Evolutionary conservation across 176 grass and related monocot species (phyloP).

Genomic region (Canna indica): DNA sequence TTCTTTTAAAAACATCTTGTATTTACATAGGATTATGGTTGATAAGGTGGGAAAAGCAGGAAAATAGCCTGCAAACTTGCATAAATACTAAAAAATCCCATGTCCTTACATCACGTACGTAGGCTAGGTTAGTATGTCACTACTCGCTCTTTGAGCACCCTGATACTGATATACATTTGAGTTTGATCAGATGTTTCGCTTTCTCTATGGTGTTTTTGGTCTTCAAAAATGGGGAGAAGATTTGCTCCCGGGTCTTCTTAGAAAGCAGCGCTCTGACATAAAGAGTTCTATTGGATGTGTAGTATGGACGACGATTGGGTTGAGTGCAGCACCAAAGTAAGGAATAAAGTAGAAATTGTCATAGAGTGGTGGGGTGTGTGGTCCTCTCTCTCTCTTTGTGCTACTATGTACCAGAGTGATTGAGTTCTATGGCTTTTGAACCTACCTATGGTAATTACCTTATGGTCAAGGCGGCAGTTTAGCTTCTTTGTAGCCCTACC

Average conservation of each 20-base stretch:
- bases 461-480: not conserved
- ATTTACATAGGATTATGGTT: no score
- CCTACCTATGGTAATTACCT: constrained; percentile 1
- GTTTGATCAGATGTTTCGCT: not conserved
- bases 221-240: not conserved
- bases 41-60: no score
- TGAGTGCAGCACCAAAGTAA: not conserved
- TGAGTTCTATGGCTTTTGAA: not conserved
- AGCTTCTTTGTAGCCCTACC: not conserved
- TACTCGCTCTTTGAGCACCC: no score
- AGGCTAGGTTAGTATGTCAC: no score
- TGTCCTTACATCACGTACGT: no score
- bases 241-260: not conserved
- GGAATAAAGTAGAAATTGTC: constrained; percentile 11
- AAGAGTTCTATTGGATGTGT: constrained; percentile 25
- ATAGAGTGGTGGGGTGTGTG: not conserved
- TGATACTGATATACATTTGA: no score
- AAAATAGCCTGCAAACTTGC: no score
- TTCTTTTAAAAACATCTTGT: no score
- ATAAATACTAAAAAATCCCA: no score
- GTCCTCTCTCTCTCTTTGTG: not conserved
- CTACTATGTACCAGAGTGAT: no score
- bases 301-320: not conserved
- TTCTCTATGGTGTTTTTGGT: not conserved
- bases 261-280: constrained; percentile 13